phyloP scores from a whole-genome alignment of 306 rosid genomes.

The Lotus japonicus region DNA sequence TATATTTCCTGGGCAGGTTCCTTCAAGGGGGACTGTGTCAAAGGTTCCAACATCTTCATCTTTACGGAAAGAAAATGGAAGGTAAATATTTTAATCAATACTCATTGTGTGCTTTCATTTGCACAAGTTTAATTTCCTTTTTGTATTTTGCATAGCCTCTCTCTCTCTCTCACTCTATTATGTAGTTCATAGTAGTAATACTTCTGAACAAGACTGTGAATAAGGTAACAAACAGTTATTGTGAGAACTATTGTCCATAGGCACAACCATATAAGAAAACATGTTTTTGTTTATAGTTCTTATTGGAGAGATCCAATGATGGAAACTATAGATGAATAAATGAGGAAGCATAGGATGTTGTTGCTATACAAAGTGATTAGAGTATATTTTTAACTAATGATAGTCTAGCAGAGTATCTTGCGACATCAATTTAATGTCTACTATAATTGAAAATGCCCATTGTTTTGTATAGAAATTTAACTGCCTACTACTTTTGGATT shows the following conservation, averaged over 20 bases:
- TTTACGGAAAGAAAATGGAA: slow-evolving; percentile 53
- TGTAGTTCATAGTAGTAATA: neutral
- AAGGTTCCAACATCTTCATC: slow-evolving; percentile 45
- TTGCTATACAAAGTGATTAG: neutral
- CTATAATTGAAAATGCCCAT: neutral
- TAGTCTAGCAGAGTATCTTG: neutral
- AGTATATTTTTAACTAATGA: neutral
- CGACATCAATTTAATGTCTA: neutral
- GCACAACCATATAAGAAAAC: neutral
- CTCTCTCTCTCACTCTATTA: neutral
- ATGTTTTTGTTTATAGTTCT: slow-evolving; percentile 4
- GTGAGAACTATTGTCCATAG: no score
- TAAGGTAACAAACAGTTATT: neutral
- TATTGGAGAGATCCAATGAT: neutral
- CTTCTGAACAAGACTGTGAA: neutral
- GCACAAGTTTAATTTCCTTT: neutral
- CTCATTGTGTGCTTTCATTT: slow-evolving; percentile 1
- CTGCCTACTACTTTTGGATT: neutral
- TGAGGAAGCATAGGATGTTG: neutral
- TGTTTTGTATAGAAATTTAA: neutral
- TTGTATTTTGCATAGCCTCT: neutral
- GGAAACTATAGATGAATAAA: slow-evolving; percentile 1
- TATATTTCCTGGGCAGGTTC: slow-evolving; percentile 34
- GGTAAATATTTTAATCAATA: slow-evolving; percentile 38
- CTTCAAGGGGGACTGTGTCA: slow-evolving; percentile 46